phyloP scores from a whole-genome alignment of 805 yeast species.

The Saccharomyces paradoxus region DNA sequence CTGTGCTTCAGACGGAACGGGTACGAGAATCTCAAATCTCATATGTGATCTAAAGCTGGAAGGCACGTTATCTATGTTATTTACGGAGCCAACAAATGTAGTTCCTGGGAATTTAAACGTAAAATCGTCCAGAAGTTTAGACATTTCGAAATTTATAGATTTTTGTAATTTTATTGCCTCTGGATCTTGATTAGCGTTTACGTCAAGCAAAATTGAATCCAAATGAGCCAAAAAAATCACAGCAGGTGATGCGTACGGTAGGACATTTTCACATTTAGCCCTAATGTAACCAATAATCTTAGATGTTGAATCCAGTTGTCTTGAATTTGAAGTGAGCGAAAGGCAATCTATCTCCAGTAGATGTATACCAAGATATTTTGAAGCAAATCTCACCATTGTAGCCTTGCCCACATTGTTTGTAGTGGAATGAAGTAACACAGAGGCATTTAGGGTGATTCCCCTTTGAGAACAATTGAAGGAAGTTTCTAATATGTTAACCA shows the following conservation, averaged over 20 bases:
- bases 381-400: slow-evolving; percentile 47
- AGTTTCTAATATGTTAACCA: slow-evolving; percentile 50
- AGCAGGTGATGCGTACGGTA: slow-evolving; percentile 39
- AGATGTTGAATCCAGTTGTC: slow-evolving; percentile 62
- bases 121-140: slow-evolving; percentile 49
- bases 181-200: slow-evolving; percentile 49
- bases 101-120: slow-evolving; percentile 30
- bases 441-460: slow-evolving; percentile 43
- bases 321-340: slow-evolving; percentile 34
- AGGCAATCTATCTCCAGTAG: slow-evolving; percentile 62
- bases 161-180: slow-evolving; percentile 28
- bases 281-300: slow-evolving; percentile 71
- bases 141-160: slow-evolving; percentile 41
- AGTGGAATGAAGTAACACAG: slow-evolving; percentile 58
- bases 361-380: slow-evolving; percentile 56
- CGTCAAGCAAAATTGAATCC: slow-evolving; percentile 62
- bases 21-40: slow-evolving; percentile 67
- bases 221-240: slow-evolving; percentile 62
- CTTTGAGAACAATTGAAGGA: slow-evolving; percentile 29
- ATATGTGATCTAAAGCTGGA: slow-evolving; percentile 57
- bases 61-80: slow-evolving; percentile 61
- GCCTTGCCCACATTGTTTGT: slow-evolving; percentile 76
- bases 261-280: slow-evolving; percentile 65
- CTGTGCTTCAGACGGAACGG: slow-evolving; percentile 74
- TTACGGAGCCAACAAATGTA: slow-evolving; percentile 57